phyloP scores from a whole-genome alignment of 2,329 filamentous ascomycete species.

The Aulographum hederae region DNA sequence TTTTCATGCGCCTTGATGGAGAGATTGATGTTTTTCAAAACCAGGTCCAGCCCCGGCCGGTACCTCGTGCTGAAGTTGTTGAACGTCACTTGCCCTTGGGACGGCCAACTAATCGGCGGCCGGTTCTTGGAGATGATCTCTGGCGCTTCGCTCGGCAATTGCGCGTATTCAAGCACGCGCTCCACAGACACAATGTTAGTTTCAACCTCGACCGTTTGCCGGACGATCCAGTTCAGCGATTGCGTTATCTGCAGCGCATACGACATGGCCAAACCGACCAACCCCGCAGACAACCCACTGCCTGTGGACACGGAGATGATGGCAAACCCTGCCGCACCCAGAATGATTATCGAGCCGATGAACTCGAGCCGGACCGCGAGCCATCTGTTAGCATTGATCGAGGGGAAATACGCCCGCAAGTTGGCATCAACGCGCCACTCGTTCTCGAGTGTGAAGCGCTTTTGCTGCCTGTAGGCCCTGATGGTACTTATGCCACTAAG shows the following conservation, averaged over 20 bases:
- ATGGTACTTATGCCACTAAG: conserved; percentile 89
- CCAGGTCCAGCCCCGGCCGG: conserved; percentile 71
- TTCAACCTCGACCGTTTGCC: conserved; percentile 98
- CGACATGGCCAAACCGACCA: conserved; percentile 88
- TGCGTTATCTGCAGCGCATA: conserved; percentile 95
- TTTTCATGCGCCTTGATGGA: conserved; percentile 94
- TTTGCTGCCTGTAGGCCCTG: conserved; percentile 78
- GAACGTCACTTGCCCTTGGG: conserved; percentile 74
- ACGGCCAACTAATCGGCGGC: conserved; percentile 80
- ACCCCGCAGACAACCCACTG: conserved; percentile 46
- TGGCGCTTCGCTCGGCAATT: conserved; percentile 78
- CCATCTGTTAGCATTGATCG: conserved; percentile 81
- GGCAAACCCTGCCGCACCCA: conserved; percentile 65
- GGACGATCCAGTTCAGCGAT: conserved; percentile 96
- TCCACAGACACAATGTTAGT: conserved; percentile 99
- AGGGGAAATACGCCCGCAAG: conserved; percentile 84
- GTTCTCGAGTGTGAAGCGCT: conserved; percentile 78
- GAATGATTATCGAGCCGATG: conserved; percentile 83
- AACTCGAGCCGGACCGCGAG: conserved; percentile 88
- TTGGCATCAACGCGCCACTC: conserved; percentile 97
- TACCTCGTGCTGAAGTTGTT: conserved; percentile 91
- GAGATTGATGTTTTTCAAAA: conserved; percentile 81
- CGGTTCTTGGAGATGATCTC: conserved; percentile 81
- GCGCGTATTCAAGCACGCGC: conserved; percentile 88
- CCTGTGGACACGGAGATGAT: conserved; percentile 61